Conservation (phyloP, 116 monocot genomes). For the Posidonia oceanica region DNA sequence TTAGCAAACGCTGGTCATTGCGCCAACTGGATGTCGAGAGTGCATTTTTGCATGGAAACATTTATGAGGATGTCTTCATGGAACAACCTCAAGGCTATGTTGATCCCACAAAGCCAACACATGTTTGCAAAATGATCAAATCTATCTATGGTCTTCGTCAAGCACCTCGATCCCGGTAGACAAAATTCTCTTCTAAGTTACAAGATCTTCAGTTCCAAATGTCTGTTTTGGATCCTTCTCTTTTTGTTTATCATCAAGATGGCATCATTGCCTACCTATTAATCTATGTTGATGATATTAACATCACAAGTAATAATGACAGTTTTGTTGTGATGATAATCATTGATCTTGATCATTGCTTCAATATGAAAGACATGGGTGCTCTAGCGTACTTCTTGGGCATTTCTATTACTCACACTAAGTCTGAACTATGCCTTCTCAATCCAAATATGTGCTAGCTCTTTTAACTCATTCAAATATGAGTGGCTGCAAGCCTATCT, state of each 20-base stretch:
- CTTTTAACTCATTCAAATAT: neutral
- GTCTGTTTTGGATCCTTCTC: neutral
- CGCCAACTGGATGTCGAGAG: neutral
- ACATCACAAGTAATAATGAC: neutral
- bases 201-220: neutral
- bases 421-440: neutral
- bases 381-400: neutral
- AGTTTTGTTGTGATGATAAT: neutral
- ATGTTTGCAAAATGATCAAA: neutral
- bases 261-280: neutral
- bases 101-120: no score
- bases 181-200: neutral
- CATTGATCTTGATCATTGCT: neutral
- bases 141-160: neutral
- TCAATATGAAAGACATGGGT: slow-evolving; percentile 1
- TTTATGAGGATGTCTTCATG: neutral
- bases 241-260: neutral
- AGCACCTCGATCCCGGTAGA: neutral
- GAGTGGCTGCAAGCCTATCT: neutral
- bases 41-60: neutral
- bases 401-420: neutral
- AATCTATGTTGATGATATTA: neutral
- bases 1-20: neutral
- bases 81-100: no score
- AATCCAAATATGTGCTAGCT: neutral